Conservation (phyloP, 2,329 filamentous ascomycete species). For the Endoconidiophora polonica region DNA sequence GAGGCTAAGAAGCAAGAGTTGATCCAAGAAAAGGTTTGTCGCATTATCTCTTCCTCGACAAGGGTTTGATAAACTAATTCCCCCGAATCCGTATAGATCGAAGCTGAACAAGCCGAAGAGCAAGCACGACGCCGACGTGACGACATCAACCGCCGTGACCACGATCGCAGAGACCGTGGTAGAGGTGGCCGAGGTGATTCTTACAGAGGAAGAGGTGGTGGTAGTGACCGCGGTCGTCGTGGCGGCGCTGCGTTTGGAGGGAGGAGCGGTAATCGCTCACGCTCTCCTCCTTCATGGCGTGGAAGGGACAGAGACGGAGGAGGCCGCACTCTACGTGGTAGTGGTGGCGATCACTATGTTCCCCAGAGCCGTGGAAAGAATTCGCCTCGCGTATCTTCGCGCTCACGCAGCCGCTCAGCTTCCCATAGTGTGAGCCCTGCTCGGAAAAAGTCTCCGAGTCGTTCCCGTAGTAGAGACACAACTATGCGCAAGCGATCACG, state of each 20-base stretch:
- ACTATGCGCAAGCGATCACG: constrained; percentile 26
- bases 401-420: constrained; percentile 16
- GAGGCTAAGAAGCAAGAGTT: constrained; percentile 94
- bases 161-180: constrained; percentile 40
- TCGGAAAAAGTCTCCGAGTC: constrained; percentile 26
- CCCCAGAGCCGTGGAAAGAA: constrained; percentile 22
- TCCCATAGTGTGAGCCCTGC: constrained; percentile 20
- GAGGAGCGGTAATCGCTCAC: constrained; percentile 26
- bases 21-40: constrained; percentile 73
- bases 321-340: constrained; percentile 26
- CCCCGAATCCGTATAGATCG: constrained; percentile 36
- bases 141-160: constrained; percentile 53
- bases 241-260: constrained; percentile 26
- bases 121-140: constrained; percentile 56
- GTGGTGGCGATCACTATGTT: constrained; percentile 29
- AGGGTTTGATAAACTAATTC: not conserved
- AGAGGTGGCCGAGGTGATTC: constrained; percentile 37
- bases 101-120: constrained; percentile 68
- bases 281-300: constrained; percentile 28
- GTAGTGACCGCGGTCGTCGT: constrained; percentile 24
- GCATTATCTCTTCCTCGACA: not conserved
- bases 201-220: constrained; percentile 31
- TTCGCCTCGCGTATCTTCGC: constrained; percentile 15
- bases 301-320: constrained; percentile 15
- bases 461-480: constrained; percentile 33